Percentiles rank a stretch among this genome's conserved stretches.
Evolutionary conservation across 371 early-diverging fungal species (phyloP).

Genomic region (Mortierella sp.): DNA sequence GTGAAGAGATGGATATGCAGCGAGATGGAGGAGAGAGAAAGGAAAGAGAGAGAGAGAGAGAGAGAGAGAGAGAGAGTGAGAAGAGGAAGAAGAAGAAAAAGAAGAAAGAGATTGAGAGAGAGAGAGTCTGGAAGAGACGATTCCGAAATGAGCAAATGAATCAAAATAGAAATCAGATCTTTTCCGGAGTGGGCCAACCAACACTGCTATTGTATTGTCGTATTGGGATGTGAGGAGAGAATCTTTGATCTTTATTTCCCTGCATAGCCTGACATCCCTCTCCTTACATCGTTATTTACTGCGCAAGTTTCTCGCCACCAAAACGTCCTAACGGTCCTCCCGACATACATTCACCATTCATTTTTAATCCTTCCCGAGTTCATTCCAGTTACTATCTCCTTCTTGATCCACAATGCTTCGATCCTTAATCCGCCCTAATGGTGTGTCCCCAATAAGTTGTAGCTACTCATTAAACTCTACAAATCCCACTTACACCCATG

Average conservation of each 20-base stretch:
- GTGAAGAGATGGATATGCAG: background rate
- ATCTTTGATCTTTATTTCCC: background rate
- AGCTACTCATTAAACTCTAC: background rate
- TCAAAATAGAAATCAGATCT: conserved; percentile 13
- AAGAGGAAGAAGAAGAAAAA: background rate
- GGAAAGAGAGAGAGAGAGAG: background rate
- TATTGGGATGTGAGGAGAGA: no score
- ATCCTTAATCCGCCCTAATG: conserved; percentile 21
- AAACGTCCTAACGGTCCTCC: background rate
- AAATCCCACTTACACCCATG: background rate
- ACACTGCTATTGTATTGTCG: background rate
- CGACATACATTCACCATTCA: background rate
- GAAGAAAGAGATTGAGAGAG: background rate
- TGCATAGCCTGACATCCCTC: background rate
- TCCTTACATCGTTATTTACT: background rate
- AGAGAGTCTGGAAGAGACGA: background rate
- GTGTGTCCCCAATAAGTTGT: background rate
- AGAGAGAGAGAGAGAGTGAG: background rate
- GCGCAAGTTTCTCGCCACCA: background rate
- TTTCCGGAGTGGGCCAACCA: conserved; percentile 8
- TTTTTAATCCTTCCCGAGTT: background rate
- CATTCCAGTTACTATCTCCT: no score
- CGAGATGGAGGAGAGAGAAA: background rate
- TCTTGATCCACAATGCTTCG: conserved; percentile 26
- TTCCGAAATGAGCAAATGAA: conserved; percentile 4